Evolutionary conservation across 2,329 filamentous ascomycete species (phyloP), one percentile per base, ranked within the genome.

Genomic region (Cryphonectria carpinicola): DNA sequence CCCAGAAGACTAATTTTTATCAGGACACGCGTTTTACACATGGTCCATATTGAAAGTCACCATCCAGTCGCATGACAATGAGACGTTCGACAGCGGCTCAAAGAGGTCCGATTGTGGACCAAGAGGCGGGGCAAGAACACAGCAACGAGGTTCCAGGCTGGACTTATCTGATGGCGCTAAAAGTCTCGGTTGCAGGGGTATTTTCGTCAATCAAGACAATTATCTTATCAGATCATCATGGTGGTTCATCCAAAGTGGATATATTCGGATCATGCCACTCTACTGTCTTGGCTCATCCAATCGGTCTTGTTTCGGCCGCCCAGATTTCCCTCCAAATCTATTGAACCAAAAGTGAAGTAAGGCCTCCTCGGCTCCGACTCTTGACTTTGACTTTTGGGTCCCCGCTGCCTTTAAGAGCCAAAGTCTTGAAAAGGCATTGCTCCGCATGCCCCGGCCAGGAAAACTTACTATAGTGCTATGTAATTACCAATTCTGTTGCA

Each of bases 171-270:
- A 72, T 72, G 25, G 65, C 70, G 67, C 70, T 70, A 70, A 43
- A 13, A 37, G 37, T 7, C 11, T 49, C 8, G 19, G 17, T 43
- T 22, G 8, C 39, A n/a, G 35, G 52, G 17, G 28, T 32, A 13
- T 19, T 32, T 35, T 58, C 17, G 52, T 37, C 17, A 17, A n/a
- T 35, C 28, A 25, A 22, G 25, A 43, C n/a, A 66, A 65, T 65
- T 65, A 72, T 72, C 67, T 70, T 64, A 72, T 72, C 68, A 72
- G 70, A 72, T 72, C 70, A 65, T 72, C 60, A 56, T 28, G 32
- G 35, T 22, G 46, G 54, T 52, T 32, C 66, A 54, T 22, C 28
- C 5, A 19, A 32, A 60, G 54, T 67, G 65, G 63, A 52, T 25
- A 28, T 22, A 22, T 32, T 32, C 17, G 63, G 54, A 67, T 67